Conservation (phyloP, 1,284 basidiomycete genomes). For the Moesziomyces antarcticus region DNA sequence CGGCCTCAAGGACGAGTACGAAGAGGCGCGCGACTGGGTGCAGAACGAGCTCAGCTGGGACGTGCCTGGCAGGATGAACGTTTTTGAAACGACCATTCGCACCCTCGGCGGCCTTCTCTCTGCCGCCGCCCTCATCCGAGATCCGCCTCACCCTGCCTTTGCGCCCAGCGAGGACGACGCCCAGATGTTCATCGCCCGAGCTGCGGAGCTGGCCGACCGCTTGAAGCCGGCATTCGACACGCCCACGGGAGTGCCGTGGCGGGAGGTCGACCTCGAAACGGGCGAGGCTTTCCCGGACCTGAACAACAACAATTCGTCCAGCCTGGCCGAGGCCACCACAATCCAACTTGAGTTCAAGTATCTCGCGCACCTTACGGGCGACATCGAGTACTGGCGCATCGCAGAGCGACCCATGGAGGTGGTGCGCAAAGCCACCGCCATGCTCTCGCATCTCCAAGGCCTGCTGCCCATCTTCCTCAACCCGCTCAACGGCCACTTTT, state of each 20-base stretch:
- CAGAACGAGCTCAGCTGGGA: conserved; percentile 79
- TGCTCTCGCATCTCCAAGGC: conserved; percentile 73
- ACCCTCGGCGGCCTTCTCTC: conserved; percentile 84
- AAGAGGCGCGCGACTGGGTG: conserved; percentile 82
- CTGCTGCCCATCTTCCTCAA: conserved; percentile 85
- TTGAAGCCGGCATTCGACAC: conserved; percentile 80
- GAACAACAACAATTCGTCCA: conserved; percentile 77
- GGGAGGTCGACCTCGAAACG: conserved; percentile 80
- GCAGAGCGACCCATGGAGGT: conserved; percentile 72
- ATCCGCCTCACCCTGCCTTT: conserved; percentile 49
- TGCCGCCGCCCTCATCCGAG: conserved; percentile 70
- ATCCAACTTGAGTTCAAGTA: conserved; percentile 76
- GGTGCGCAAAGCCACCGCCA: conserved; percentile 34
- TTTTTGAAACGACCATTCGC: conserved; percentile 90
- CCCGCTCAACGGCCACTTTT: conserved; percentile 76
- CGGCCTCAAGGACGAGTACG: conserved; percentile 82
- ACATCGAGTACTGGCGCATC: conserved; percentile 82
- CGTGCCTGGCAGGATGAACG: conserved; percentile 82
- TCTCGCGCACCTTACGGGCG: conserved; percentile 81
- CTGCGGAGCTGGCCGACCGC: conserved; percentile 81
- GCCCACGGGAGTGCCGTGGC: conserved; percentile 81
- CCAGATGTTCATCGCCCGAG: conserved; percentile 63
- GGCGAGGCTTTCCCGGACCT: conserved; percentile 76
- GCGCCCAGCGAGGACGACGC: conserved; percentile 50
- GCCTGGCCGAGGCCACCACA: conserved; percentile 74